These are phyloP conservation scores for Staphylotrichum longicolle DNA, from an alignment of 495 filamentous ascomycete genomes.

Conservation along the genomic window DNA sequence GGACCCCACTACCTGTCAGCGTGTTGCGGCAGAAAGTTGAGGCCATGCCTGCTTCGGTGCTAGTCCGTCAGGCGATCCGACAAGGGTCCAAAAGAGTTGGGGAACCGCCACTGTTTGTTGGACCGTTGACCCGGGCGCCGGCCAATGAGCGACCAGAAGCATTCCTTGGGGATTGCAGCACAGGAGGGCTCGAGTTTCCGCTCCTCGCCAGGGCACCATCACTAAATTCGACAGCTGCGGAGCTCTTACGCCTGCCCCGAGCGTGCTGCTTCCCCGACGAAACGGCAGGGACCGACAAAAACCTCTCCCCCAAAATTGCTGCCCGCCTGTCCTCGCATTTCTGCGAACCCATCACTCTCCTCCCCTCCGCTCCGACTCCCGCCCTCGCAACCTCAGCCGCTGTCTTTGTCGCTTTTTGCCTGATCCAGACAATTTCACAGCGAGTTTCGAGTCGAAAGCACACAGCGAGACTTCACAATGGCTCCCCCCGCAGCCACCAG, in stretches of 20 bases:
- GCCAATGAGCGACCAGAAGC: constrained; percentile 31
- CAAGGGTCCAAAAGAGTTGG: constrained; percentile 40
- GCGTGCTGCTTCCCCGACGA: constrained; percentile 21
- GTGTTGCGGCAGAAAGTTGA: constrained; percentile 9
- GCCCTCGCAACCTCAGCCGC: constrained; percentile 16
- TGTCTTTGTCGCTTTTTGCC: constrained; percentile 13
- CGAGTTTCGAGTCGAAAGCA: constrained; percentile 21
- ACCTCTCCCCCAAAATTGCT: constrained; percentile 27
- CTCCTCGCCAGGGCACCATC: constrained; percentile 16
- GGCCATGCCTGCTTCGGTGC: constrained; percentile 26
- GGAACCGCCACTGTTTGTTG: constrained; percentile 35
- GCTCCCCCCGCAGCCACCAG: constrained; percentile 34
- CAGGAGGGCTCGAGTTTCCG: constrained; percentile 14
- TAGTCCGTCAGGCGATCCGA: constrained; percentile 34
- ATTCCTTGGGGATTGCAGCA: constrained; percentile 30
- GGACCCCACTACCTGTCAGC: constrained; percentile 29
- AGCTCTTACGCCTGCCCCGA: constrained; percentile 26
- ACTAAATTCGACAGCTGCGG: constrained; percentile 28
- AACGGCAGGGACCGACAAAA: constrained; percentile 29
- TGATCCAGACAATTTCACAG: constrained; percentile 12
- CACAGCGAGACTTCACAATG: constrained; percentile 35
- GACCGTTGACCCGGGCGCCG: constrained; percentile 31
- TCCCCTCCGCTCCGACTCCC: constrained; percentile 16
- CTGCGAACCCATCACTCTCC: constrained; percentile 13
- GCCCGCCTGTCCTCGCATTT: constrained; percentile 21